Conservation (phyloP, 2,329 filamentous ascomycete genomes). For the Ascocoryne sarcoides region DNA sequence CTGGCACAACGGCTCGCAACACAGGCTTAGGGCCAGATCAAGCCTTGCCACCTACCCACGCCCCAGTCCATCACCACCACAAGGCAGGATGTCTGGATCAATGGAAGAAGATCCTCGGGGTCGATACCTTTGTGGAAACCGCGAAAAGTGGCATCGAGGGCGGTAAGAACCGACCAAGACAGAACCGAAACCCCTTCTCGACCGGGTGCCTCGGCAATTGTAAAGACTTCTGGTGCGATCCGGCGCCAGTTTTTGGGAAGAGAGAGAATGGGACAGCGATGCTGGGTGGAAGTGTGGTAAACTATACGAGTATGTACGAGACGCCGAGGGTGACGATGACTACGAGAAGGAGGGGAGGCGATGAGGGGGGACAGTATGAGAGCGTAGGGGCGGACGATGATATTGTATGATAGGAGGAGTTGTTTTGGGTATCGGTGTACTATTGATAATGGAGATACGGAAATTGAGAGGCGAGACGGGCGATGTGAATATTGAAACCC, state of each 20-base stretch:
- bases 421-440: too few relatives aligned
- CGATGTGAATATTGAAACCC: too few relatives aligned
- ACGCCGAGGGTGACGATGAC: constrained; percentile 41
- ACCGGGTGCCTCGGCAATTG: constrained; percentile 81
- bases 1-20: constrained; percentile 54
- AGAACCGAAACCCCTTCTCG: constrained; percentile 69
- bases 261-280: constrained; percentile 66
- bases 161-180: constrained; percentile 39
- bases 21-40: constrained; percentile 59
- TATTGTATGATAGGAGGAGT: constrained; percentile 18
- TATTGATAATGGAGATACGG: neutral
- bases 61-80: constrained; percentile 43
- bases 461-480: too few relatives aligned
- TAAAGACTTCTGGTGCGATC: constrained; percentile 93
- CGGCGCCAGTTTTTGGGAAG: constrained; percentile 68
- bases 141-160: constrained; percentile 63
- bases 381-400: constrained; percentile 23
- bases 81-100: constrained; percentile 62
- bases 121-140: constrained; percentile 91
- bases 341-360: constrained; percentile 12
- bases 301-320: constrained; percentile 89
- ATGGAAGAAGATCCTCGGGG: constrained; percentile 77
- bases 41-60: constrained; percentile 34
- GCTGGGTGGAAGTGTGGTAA: constrained; percentile 69
- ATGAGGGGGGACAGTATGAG: constrained; percentile 22